Percentiles rank a stretch among this genome's conserved stretches.
Conservation (phyloP, 148 eudicot species). For the Silene latifolia region DNA sequence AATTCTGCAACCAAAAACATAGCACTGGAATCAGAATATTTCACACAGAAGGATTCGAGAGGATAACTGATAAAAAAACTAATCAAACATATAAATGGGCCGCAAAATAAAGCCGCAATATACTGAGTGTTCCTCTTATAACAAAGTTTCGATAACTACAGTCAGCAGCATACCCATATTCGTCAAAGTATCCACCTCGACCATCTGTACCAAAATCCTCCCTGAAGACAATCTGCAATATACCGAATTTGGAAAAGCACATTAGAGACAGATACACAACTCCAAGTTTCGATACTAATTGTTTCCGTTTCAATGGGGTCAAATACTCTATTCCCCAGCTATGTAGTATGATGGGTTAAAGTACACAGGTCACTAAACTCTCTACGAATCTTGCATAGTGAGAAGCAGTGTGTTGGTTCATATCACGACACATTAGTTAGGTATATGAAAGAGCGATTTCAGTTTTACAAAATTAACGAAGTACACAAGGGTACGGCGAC, state of each 20-base stretch:
- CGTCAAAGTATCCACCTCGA: slow-evolving; percentile 96
- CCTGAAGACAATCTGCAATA: slow-evolving; percentile 82
- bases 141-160: neutral
- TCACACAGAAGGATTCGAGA: neutral
- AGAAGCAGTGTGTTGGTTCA: too few relatives aligned
- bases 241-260: slow-evolving; percentile 10
- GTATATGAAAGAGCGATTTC: too few relatives aligned
- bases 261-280: neutral
- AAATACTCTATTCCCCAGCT: too few relatives aligned
- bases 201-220: slow-evolving; percentile 99
- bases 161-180: slow-evolving; percentile 70
- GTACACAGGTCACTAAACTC: too few relatives aligned
- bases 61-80: neutral
- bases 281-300: neutral
- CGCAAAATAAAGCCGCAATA: neutral
- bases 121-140: neutral
- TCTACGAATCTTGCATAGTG: too few relatives aligned
- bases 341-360: too few relatives aligned
- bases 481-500: too few relatives aligned
- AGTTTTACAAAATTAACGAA: too few relatives aligned
- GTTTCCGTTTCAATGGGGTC: too few relatives aligned
- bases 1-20: slow-evolving; percentile 50
- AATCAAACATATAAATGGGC: neutral
- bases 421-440: too few relatives aligned
- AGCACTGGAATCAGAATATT: neutral